Evolutionary conservation across 2,329 filamentous ascomycete species (phyloP), one percentile per base, ranked within the genome.

Genomic region (Bertia moriformis): DNA sequence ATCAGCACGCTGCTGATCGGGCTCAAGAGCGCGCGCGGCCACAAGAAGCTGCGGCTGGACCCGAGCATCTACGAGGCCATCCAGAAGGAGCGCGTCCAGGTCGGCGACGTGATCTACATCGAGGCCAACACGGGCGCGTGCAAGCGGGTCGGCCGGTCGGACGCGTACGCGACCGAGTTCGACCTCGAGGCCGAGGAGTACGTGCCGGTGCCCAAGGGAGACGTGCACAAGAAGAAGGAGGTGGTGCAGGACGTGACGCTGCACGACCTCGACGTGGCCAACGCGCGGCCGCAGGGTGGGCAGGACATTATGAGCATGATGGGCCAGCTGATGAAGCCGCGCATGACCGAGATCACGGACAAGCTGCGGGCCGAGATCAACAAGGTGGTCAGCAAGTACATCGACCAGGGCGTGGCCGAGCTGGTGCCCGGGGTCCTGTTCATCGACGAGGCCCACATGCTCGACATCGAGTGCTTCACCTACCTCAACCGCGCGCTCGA

Each of bases 271-370:
- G 91, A 98, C 55, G 82, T 96, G 45, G 91, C 91, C 46, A 98
- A 98, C 53, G 83, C 91, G 14, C 71, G 89, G 51, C 91, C 91
- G 3, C 87, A 96, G 65, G 91, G 91, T 39, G 91, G 91, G 35
- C 91, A 98, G 68, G 91, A 98, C 59, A 93, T 98, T 48, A 96
- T 98, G 88, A 95, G 88, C 66, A 96, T 98, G 91, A 96, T 98
- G 89, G 91, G 91, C 51, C 91, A 98, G 62, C 66, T 98, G 54
- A 95, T 96, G 87, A 96, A 96, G 72, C 91, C 91, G 45, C 93
- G 93, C 67, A 94, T 96, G 78, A 98, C 91, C 4, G 91, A 98
- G 60, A 96, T 98, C 54, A 98, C 91, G 19, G 91, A 98, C 62
- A 98, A 98, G 67, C 67, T 98, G 53, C 77, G 91, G 43, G 69